Evolutionary conservation across 768 basidiomycete genomes (phyloP).

Genomic region (Leccinum fibrillosum): DNA sequence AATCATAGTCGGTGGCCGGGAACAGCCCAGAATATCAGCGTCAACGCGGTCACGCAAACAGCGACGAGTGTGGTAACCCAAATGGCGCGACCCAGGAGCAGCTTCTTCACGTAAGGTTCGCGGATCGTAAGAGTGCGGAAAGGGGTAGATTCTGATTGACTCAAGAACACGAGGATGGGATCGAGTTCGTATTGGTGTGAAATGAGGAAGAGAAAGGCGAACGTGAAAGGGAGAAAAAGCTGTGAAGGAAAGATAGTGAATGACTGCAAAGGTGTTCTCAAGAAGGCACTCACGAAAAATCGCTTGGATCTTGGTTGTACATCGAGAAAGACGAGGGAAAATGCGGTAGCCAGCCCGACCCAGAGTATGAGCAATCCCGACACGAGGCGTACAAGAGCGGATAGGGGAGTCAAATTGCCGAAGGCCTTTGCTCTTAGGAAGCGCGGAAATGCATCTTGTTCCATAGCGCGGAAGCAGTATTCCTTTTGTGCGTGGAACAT

Average conservation of each 20-base stretch:
- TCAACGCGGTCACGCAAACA: constrained; percentile 72
- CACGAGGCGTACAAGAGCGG: constrained; percentile 81
- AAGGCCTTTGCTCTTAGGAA: constrained; percentile 98
- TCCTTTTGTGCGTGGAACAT: constrained; percentile 98
- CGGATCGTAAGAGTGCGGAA: constrained; percentile 91
- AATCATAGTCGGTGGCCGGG: constrained; percentile 83
- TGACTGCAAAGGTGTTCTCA: background rate
- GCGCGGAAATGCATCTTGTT: constrained; percentile 90
- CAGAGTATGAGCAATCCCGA: constrained; percentile 84
- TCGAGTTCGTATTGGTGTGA: constrained; percentile 98
- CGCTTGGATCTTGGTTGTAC: constrained; percentile 88
- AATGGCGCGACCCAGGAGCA: constrained; percentile 84
- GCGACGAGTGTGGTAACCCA: constrained; percentile 86
- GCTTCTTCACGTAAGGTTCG: constrained; percentile 91
- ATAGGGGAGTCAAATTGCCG: constrained; percentile 91
- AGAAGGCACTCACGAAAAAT: constrained; percentile 76
- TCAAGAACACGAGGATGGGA: constrained; percentile 90
- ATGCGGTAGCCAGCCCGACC: constrained; percentile 90
- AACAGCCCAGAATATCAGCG: constrained; percentile 93
- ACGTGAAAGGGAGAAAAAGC: constrained; percentile 92
- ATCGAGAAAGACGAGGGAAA: constrained; percentile 92
- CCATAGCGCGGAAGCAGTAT: constrained; percentile 94
- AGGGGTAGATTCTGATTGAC: constrained; percentile 93
- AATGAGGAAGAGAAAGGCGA: constrained; percentile 87
- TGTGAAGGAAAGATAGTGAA: constrained; percentile 31